Evolutionary conservation across 108 stramenopile species (phyloP).

Genomic region (Fragilariopsis cylindrus): DNA sequence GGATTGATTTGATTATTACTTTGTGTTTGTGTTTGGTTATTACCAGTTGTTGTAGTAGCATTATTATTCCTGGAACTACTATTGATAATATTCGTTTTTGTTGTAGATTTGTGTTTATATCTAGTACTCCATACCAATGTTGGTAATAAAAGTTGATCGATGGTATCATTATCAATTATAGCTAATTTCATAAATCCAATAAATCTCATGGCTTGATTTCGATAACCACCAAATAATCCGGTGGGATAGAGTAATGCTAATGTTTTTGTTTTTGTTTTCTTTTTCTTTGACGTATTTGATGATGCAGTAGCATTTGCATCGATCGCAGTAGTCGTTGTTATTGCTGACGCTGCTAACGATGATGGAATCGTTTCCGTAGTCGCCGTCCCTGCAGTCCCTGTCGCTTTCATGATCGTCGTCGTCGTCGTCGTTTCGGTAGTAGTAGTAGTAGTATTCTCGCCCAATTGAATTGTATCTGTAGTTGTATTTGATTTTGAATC

Average conservation of each 20-base stretch:
- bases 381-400: too few relatives aligned
- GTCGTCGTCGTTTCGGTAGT: too few relatives aligned
- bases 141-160: slow-evolving; percentile 49
- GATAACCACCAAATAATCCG: slow-evolving; percentile 61
- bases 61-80: background rate
- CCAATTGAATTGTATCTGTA: too few relatives aligned
- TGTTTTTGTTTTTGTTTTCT: background rate
- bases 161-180: background rate
- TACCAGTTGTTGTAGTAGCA: background rate
- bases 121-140: slow-evolving; percentile 52
- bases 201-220: slow-evolving; percentile 79
- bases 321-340: too few relatives aligned
- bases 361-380: too few relatives aligned
- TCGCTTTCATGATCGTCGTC: too few relatives aligned
- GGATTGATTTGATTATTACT: background rate
- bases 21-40: background rate
- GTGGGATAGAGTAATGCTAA: slow-evolving; percentile 51
- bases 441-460: too few relatives aligned
- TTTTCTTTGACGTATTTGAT: background rate
- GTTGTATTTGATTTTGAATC: too few relatives aligned
- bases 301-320: background rate
- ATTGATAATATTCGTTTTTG: background rate
- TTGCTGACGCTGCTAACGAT: too few relatives aligned
- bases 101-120: background rate
- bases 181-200: slow-evolving; percentile 54